phyloP scores from a whole-genome alignment of 192 early-diverging fungal genomes.

The Entophlyctis luteolus region DNA sequence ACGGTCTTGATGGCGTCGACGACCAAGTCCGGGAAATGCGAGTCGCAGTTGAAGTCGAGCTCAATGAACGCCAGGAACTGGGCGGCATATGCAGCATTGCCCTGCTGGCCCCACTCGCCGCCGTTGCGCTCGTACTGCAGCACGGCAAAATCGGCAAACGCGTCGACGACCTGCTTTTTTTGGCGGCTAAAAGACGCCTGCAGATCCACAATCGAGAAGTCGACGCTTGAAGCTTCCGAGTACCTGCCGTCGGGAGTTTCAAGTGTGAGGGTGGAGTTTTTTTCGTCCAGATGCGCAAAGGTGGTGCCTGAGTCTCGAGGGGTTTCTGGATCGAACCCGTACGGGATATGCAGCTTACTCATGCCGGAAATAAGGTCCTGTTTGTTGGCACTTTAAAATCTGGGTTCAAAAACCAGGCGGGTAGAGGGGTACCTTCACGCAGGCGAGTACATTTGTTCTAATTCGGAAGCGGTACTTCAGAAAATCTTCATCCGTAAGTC shows the following conservation, averaged over 20 bases:
- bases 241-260: neutral
- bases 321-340: neutral
- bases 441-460: conserved; percentile 46
- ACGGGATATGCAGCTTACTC: neutral
- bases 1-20: conserved; percentile 74
- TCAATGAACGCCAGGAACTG: neutral
- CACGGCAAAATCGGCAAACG: neutral
- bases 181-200: neutral
- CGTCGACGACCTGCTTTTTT: neutral
- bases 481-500: conserved; percentile 29
- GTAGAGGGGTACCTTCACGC: conserved; percentile 75
- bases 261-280: neutral
- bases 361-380: neutral
- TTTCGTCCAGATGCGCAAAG: neutral
- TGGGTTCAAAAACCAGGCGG: conserved; percentile 15
- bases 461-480: conserved; percentile 23
- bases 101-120: neutral
- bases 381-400: too few relatives aligned
- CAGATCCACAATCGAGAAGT: neutral
- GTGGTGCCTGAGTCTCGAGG: neutral
- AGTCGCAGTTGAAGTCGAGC: neutral
- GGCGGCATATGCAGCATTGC: neutral
- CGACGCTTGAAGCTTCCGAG: neutral
- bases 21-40: conserved; percentile 37
- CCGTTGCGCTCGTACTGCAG: neutral